These are phyloP conservation scores for Rosa multiflora DNA, from an alignment of 306 rosid genomes.

Conservation along the genomic window DNA sequence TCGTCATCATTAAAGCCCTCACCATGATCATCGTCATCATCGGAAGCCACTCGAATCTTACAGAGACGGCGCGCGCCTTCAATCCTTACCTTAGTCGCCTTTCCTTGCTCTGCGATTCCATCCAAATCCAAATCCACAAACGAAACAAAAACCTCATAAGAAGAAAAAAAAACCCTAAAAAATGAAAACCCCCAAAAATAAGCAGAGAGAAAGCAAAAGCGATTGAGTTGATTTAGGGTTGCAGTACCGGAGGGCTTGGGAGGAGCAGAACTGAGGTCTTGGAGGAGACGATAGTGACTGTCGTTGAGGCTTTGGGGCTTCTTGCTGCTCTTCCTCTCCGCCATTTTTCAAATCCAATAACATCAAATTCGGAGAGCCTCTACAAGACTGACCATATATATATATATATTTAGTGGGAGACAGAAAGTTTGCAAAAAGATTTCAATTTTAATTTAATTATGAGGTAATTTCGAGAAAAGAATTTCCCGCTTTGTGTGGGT, in stretches of 20 bases:
- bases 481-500: not conserved
- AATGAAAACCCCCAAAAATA: not conserved
- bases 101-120: conserved; percentile 32
- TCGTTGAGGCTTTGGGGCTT: conserved; percentile 78
- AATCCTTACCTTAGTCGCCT: conserved; percentile 56
- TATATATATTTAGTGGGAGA: not conserved
- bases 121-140: not conserved
- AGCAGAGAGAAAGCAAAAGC: not conserved
- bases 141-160: not conserved
- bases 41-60: conserved; percentile 43
- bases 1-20: conserved; percentile 20
- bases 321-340: conserved; percentile 39
- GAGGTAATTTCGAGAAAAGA: not conserved
- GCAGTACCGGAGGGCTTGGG: conserved; percentile 43
- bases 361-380: not conserved
- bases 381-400: not conserved
- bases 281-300: conserved; percentile 78
- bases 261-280: conserved; percentile 64
- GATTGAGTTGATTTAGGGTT: not conserved
- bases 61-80: conserved; percentile 83
- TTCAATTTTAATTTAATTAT: too few species aligned
- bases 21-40: not conserved
- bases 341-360: conserved; percentile 37
- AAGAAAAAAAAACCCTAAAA: not conserved
- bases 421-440: not conserved